Evolutionary conservation across 169 alveolate species (phyloP).

Genomic region (Eimeria tenella): DNA sequence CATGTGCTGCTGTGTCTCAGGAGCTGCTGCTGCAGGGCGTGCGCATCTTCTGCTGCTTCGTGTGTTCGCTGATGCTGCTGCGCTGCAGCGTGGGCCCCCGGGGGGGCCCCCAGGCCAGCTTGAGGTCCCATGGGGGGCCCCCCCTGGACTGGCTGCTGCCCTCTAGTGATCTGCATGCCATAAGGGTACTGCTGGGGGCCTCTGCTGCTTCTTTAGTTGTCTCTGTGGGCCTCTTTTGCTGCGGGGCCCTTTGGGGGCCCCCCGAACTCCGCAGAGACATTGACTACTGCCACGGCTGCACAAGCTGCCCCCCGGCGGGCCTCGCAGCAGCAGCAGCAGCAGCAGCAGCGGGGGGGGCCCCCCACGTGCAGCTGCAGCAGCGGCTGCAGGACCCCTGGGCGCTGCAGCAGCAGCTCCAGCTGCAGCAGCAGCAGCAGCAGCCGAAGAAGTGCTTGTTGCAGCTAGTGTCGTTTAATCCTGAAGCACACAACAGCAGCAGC

Average conservation of each 20-base stretch:
- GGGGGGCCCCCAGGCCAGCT: constrained; percentile 15
- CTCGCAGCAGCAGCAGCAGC: constrained; percentile 21
- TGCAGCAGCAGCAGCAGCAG: neutral
- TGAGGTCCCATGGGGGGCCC: constrained; percentile 16
- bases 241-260: constrained; percentile 23
- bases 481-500: too few species aligned
- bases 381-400: neutral
- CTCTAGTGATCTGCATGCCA: neutral
- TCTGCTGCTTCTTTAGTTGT: neutral
- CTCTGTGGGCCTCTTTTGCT: neutral
- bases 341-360: neutral
- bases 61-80: neutral
- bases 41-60: constrained; percentile 5
- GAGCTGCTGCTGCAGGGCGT: constrained; percentile 58
- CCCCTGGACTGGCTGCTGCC: constrained; percentile 45
- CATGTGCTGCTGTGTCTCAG: constrained; percentile 8
- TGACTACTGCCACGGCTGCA: neutral
- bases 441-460: neutral
- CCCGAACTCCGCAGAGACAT: constrained; percentile 1
- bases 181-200: neutral
- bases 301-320: neutral
- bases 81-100: neutral
- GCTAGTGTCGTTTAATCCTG: too few species aligned
- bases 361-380: neutral
- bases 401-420: constrained; percentile 6